Evolutionary conservation across 2,329 filamentous ascomycete species (phyloP).

Genomic region (Aspergillus eucalypticola): DNA sequence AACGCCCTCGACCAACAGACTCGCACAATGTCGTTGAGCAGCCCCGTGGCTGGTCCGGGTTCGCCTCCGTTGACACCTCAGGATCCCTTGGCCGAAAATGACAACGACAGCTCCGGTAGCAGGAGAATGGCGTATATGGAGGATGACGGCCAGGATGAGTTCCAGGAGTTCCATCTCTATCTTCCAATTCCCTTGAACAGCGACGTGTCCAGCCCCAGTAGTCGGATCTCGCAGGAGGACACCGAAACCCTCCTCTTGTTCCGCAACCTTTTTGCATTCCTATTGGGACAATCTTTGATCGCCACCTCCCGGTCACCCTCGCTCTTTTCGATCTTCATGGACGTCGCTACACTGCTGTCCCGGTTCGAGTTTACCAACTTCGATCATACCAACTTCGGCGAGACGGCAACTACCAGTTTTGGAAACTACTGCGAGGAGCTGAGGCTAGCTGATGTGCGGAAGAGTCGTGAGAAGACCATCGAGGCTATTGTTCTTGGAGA

Average conservation of each 20-base stretch:
- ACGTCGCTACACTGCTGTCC: constrained; percentile 58
- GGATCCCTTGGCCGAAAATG: constrained; percentile 36
- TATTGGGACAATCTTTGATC: constrained; percentile 62
- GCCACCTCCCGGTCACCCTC: constrained; percentile 57
- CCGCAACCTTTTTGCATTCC: constrained; percentile 65
- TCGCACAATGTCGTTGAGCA: constrained; percentile 33
- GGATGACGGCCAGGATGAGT: constrained; percentile 49
- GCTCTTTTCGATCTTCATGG: constrained; percentile 63
- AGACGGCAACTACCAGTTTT: constrained; percentile 56
- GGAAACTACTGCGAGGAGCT: constrained; percentile 72
- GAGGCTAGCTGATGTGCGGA: constrained; percentile 73
- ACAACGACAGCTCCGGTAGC: constrained; percentile 49
- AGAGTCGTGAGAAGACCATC: constrained; percentile 83
- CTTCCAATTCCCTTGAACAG: constrained; percentile 59
- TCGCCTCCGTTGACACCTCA: constrained; percentile 35
- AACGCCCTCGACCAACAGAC: constrained; percentile 41
- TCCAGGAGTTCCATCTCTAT: constrained; percentile 55
- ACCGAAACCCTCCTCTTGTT: constrained; percentile 59
- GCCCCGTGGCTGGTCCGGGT: constrained; percentile 23
- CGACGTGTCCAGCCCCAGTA: constrained; percentile 44
- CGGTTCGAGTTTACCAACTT: constrained; percentile 63
- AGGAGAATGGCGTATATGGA: constrained; percentile 48
- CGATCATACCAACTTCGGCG: constrained; percentile 64
- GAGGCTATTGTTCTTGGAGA: constrained; percentile 89
- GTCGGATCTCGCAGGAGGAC: constrained; percentile 48